Percentiles rank a stretch among this genome's conserved stretches.
Evolutionary conservation across 495 filamentous ascomycete species (phyloP).

Genomic region (Tuber brumale): DNA sequence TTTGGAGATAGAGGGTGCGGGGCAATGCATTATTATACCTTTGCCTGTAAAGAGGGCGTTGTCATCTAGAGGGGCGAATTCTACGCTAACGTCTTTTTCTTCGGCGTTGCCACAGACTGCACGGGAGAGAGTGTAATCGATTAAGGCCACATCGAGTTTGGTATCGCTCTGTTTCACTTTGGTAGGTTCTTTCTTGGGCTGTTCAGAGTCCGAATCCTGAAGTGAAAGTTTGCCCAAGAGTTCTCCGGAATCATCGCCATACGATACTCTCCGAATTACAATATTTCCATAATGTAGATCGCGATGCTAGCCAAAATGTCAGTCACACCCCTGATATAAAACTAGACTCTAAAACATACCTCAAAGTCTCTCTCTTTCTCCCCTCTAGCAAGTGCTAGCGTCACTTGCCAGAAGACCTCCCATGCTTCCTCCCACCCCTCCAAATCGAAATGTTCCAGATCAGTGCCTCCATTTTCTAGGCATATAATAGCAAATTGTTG

Average conservation of each 20-base stretch:
- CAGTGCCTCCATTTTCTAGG: slow-evolving; percentile 38
- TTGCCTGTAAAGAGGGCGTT: slow-evolving; percentile 40
- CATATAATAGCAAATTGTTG: slow-evolving; percentile 38
- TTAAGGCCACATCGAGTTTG: slow-evolving; percentile 36
- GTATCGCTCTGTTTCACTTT: slow-evolving; percentile 14
- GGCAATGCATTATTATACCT: slow-evolving; percentile 6
- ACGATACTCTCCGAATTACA: slow-evolving; percentile 27
- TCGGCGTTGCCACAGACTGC: slow-evolving; percentile 18
- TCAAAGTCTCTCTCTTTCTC: slow-evolving; percentile 33
- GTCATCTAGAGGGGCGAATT: slow-evolving; percentile 38
- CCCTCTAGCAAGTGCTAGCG: slow-evolving; percentile 33
- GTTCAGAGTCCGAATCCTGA: slow-evolving; percentile 4
- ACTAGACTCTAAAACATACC: slow-evolving; percentile 10
- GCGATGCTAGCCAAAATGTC: slow-evolving; percentile 23
- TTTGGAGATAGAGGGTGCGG: neutral
- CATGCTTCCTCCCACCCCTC: slow-evolving; percentile 35
- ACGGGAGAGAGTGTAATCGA: slow-evolving; percentile 41
- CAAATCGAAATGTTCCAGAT: slow-evolving; percentile 38
- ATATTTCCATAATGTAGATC: slow-evolving; percentile 42
- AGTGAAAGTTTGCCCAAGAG: slow-evolving; percentile 24
- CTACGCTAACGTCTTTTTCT: slow-evolving; percentile 1
- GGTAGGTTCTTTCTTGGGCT: slow-evolving; percentile 12
- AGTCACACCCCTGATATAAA: slow-evolving; percentile 1
- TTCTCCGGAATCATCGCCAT: slow-evolving; percentile 7
- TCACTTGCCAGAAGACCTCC: slow-evolving; percentile 40